Percentiles rank a stretch among this genome's conserved stretches.
Conservation (phyloP, 805 yeast genomes). For the Yamadazyma akitaensis region DNA sequence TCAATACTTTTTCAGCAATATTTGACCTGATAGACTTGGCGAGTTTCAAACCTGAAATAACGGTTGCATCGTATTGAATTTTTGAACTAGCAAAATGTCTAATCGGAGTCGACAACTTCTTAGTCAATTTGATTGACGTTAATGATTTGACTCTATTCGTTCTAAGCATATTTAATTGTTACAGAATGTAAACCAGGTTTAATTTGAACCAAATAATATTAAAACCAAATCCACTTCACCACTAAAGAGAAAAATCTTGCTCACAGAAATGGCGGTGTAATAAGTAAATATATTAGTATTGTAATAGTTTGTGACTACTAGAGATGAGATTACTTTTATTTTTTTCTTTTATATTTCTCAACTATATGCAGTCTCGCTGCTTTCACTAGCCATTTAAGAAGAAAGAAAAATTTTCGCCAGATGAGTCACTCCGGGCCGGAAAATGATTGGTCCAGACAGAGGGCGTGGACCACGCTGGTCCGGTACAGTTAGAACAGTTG, state of each 20-base stretch:
- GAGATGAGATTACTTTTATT: slow-evolving; percentile 4
- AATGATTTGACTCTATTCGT: slow-evolving; percentile 6
- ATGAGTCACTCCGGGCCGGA: slow-evolving; percentile 6
- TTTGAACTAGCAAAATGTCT: neutral
- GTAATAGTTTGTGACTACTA: neutral
- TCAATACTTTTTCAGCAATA: slow-evolving; percentile 39
- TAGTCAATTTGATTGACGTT: neutral
- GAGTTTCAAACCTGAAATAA: slow-evolving; percentile 42
- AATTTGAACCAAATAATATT: neutral
- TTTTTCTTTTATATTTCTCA: neutral
- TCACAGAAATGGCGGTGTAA: neutral
- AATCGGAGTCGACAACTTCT: neutral
- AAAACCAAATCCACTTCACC: neutral
- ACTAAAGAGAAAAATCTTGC: neutral
- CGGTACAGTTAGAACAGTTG: neutral
- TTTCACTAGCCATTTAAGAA: no score
- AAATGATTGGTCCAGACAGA: slow-evolving; percentile 3
- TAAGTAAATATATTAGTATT: neutral
- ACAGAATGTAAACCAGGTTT: neutral
- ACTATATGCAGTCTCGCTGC: slow-evolving; percentile 4
- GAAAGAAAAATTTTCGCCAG: slow-evolving; percentile 8
- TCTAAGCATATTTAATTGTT: slow-evolving; percentile 1
- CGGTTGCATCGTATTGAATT: slow-evolving; percentile 26
- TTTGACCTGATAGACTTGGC: slow-evolving; percentile 35
- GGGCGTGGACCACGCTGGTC: neutral